These are phyloP conservation scores for Neurospora sublineolata DNA, from an alignment of 495 filamentous ascomycete genomes.

Conservation along the genomic window DNA sequence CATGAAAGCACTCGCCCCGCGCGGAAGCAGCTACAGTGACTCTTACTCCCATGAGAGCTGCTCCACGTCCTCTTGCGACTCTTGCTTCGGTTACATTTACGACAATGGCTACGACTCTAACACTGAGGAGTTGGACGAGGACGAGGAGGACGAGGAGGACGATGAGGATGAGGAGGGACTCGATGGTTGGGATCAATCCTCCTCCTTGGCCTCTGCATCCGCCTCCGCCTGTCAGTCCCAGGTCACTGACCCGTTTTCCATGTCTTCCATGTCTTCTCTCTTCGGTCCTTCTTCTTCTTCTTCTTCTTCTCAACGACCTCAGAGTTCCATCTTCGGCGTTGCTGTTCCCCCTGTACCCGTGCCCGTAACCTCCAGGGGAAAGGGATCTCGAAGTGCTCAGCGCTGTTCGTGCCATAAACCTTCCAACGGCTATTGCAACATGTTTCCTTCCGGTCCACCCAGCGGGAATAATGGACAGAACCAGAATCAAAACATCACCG, in stretches of 20 bases:
- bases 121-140: background rate
- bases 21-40: background rate
- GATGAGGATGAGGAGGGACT: background rate
- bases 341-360: background rate
- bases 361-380: background rate
- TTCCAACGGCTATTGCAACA: background rate
- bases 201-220: background rate
- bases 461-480: background rate
- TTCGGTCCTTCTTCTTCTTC: background rate
- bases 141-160: background rate
- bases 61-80: background rate
- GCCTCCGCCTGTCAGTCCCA: background rate
- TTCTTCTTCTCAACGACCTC: background rate
- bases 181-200: background rate
- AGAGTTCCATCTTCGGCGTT: background rate
- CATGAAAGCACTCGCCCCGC: too few species aligned
- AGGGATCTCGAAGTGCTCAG: background rate
- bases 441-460: background rate
- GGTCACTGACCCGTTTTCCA: background rate
- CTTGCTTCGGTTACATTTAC: background rate
- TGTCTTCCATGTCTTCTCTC: background rate
- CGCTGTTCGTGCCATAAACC: background rate
- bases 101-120: background rate
- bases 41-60: background rate
- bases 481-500: background rate